Base-by-base conservation (phyloP, 331 rosid species). In the Acacia pycnantha region DNA sequence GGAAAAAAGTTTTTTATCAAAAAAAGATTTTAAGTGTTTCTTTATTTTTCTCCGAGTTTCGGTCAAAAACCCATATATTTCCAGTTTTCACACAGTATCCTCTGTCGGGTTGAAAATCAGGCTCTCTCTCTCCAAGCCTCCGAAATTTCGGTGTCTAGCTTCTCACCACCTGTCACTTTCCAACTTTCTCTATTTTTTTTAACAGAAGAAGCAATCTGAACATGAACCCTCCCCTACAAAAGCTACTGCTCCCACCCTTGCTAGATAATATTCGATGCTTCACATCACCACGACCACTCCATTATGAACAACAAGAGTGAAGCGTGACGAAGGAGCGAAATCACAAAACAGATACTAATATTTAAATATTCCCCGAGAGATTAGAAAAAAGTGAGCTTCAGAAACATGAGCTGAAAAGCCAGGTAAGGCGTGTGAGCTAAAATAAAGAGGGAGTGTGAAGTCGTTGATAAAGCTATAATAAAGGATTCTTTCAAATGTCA, bases 31-130 rank as follows among this genome's bases (percentile, higher is more conserved):
- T 12, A 11, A 13, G 48, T 71, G 33, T 16, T 24, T 19, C 18
- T 27, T 41, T 54, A 6, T 24, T 64, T 19, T 70, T 74, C 35
- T 72, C 76, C 64, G 46, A 31, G 83, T 74, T 89, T 46, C 61
- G 64, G 91, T 89, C 83, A 92, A 94, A 91, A 88, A 80, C 82
- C 84, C 43, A 77, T 77, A 83, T 84, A 62, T 62, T 62, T 62
- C 68, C 79, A 84, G 89, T 78, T 84, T 94, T 91, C 79, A 81
- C 86, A 88, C 95, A 90, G 91, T 89, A 82, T 78, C 35, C 35
- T 77, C 62, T 95, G 99, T 93, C 97, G 91, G 98, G 92, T 84
- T 90, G 90, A 88, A 88, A 92, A 87, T 85, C 82, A 67, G 54
- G 68, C 70, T 61, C 41, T 76, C 69, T 79, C 85, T 79, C 87